phyloP scores from a whole-genome alignment of 1,284 basidiomycete species.

The Paramarasmius palmivorus region DNA sequence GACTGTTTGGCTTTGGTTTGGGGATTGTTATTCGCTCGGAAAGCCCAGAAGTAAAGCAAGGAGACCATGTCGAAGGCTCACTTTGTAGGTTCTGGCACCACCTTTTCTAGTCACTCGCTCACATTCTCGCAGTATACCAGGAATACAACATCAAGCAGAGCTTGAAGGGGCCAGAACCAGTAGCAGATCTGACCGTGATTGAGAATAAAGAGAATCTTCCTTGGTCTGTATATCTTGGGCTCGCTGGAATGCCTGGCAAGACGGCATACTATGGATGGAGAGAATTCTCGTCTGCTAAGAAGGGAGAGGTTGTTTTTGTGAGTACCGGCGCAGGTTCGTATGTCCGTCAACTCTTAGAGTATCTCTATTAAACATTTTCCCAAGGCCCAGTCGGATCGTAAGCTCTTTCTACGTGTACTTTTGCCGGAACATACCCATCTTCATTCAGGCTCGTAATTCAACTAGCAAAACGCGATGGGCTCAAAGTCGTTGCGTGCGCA shows the following conservation, averaged over 20 bases:
- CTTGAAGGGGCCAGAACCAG: background rate
- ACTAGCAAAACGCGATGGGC: slow-evolving; percentile 60
- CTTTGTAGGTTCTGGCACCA: background rate
- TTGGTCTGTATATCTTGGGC: slow-evolving; percentile 36
- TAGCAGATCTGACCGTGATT: background rate
- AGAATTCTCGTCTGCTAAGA: slow-evolving; percentile 37
- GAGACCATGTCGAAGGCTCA: slow-evolving; percentile 44
- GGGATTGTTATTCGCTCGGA: slow-evolving; percentile 46
- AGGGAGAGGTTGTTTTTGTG: slow-evolving; percentile 47
- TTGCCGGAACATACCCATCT: background rate
- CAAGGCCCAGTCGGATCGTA: slow-evolving; percentile 47
- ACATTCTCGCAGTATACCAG: background rate
- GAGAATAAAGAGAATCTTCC: slow-evolving; percentile 21
- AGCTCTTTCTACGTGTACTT: slow-evolving; percentile 13
- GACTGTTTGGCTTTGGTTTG: slow-evolving; percentile 35
- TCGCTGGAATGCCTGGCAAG: slow-evolving; percentile 33
- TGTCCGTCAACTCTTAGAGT: slow-evolving; percentile 53
- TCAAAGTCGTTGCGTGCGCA: slow-evolving; percentile 74
- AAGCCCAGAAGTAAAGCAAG: slow-evolving; percentile 32
- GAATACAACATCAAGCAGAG: slow-evolving; percentile 7
- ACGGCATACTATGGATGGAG: slow-evolving; percentile 45
- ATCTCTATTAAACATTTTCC: slow-evolving; percentile 25
- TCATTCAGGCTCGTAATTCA: slow-evolving; percentile 42
- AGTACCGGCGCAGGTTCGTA: slow-evolving; percentile 51
- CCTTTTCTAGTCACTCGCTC: background rate